Evolutionary conservation across 2,329 filamentous ascomycete genomes (phyloP).

Genomic region (Sarocladium strictum): DNA sequence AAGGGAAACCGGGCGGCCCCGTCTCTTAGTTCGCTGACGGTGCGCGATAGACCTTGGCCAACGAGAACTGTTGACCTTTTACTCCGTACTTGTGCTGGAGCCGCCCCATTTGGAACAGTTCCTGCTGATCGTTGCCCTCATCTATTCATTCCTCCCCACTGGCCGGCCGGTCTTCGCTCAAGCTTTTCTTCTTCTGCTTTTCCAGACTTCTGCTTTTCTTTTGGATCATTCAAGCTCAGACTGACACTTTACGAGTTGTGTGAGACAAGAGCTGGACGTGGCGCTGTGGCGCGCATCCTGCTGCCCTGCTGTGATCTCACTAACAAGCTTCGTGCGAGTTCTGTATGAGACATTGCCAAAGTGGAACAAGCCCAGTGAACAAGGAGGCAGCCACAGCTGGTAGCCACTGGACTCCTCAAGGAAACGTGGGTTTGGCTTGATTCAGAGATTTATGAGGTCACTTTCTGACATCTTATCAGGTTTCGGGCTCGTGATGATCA

Average conservation of each 20-base stretch:
- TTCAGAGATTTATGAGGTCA: slow-evolving; percentile 2
- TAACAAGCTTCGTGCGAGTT: background rate
- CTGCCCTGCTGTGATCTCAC: background rate
- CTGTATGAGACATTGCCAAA: slow-evolving; percentile 1
- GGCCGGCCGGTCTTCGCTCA: background rate
- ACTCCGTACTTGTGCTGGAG: slow-evolving; percentile 4
- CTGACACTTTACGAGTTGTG: background rate
- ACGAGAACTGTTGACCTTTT: background rate
- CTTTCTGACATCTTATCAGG: background rate
- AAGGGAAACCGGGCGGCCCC: background rate
- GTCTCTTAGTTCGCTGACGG: slow-evolving; percentile 1
- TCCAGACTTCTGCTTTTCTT: background rate
- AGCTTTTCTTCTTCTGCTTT: background rate
- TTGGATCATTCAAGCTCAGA: background rate
- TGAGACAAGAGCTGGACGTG: slow-evolving; percentile 8
- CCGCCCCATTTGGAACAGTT: background rate
- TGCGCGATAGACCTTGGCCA: background rate
- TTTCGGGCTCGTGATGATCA: slow-evolving; percentile 3
- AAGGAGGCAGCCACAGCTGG: background rate
- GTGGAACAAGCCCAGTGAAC: background rate
- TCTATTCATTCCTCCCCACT: background rate
- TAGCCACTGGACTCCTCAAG: background rate
- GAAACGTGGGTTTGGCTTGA: slow-evolving; percentile 4
- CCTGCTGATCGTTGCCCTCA: slow-evolving; percentile 1
- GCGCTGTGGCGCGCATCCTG: background rate